These are phyloP conservation scores for Ophiocordyceps robertsii DNA, from an alignment of 2,329 filamentous ascomycete species.

Conservation along the genomic window DNA sequence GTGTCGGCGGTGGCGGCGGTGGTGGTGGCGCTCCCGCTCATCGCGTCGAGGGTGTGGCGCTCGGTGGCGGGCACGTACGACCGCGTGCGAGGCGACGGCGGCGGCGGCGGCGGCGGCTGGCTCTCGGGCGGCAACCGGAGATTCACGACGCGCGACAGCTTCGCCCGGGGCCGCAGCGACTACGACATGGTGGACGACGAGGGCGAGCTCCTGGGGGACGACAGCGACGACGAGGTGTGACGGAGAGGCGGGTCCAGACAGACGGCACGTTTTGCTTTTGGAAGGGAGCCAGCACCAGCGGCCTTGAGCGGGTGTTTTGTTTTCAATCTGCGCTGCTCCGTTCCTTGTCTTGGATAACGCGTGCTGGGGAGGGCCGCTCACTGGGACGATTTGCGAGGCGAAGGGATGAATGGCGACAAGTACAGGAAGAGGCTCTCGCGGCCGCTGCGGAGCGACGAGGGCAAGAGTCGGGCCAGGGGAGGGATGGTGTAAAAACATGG, in stretches of 20 bases:
- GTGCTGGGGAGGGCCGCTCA: not conserved
- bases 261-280: no score
- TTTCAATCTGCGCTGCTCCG: not conserved
- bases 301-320: not conserved
- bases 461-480: no score
- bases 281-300: no score
- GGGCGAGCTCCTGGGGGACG: constrained; percentile 84
- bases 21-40: constrained; percentile 50
- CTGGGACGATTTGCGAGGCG: not conserved
- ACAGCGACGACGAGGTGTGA: constrained; percentile 75
- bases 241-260: not conserved
- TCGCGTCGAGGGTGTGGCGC: constrained; percentile 62
- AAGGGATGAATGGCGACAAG: no score
- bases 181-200: constrained; percentile 86
- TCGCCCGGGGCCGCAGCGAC: constrained; percentile 74
- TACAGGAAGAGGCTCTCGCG: no score
- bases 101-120: constrained; percentile 34
- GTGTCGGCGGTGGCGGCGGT: constrained; percentile 52
- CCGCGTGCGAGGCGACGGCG: constrained; percentile 34
- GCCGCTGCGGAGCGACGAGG: no score
- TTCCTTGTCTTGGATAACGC: not conserved
- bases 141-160: constrained; percentile 82
- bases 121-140: constrained; percentile 46
- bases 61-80: constrained; percentile 38
- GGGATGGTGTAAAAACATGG: no score